These are phyloP conservation scores for Chlamydomonas reinhardtii DNA, from an alignment of 163 green algal genomes.

Conservation along the genomic window DNA sequence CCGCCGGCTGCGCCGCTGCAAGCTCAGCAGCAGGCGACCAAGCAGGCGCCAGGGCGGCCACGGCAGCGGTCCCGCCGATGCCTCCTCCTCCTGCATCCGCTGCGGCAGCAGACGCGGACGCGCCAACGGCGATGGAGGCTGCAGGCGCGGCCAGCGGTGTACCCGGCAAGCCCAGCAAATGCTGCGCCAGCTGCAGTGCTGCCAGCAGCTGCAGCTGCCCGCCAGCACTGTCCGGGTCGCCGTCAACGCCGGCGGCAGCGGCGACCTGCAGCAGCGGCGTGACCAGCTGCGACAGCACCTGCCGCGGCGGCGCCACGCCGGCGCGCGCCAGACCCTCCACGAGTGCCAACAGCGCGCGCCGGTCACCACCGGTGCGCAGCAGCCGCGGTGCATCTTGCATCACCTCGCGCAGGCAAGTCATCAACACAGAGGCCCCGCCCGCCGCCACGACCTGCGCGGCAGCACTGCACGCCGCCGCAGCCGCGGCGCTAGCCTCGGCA, in stretches of 20 bases:
- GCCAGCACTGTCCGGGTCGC: too few species aligned
- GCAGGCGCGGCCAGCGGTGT: too few species aligned
- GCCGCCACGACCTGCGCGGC: not conserved
- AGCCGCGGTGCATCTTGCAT: not conserved
- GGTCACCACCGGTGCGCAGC: not conserved
- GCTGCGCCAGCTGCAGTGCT: conserved; percentile 5
- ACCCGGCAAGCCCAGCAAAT: not conserved
- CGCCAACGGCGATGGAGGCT: too few species aligned
- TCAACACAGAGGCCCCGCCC: not conserved
- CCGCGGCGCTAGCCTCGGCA: not conserved
- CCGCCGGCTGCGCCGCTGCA: conserved; percentile 4
- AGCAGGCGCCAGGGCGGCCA: not conserved
- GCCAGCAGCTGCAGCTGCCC: not conserved
- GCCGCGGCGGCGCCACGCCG: conserved; percentile 3
- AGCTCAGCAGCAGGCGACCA: not conserved
- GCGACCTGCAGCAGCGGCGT: not conserved
- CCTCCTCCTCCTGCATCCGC: too few species aligned
- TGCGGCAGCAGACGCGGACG: too few species aligned
- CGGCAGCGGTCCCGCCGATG: not conserved
- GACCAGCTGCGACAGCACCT: conserved; percentile 20
- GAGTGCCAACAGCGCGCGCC: not conserved
- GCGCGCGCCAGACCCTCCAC: not conserved
- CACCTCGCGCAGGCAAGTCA: conserved; percentile 6
- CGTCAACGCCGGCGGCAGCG: not conserved
- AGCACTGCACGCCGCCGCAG: not conserved